Conservation (phyloP, 1,284 basidiomycete species). For the Entoloma clypeatum region DNA sequence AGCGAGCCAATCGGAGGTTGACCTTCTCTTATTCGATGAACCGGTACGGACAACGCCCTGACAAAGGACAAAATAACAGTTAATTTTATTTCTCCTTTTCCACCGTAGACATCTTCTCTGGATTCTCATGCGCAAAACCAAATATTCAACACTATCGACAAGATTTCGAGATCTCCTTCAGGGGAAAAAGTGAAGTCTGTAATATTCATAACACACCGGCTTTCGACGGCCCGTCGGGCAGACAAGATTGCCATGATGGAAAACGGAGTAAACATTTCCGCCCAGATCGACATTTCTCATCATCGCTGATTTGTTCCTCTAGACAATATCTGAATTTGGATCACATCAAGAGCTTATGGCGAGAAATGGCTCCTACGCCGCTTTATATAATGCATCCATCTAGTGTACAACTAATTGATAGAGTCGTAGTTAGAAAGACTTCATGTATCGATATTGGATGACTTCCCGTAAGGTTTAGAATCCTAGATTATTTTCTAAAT, state of each 20-base stretch:
- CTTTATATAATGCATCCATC: slow-evolving; percentile 66
- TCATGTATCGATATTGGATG: too few species aligned
- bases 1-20: slow-evolving; percentile 65
- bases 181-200: slow-evolving; percentile 65
- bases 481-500: too few species aligned
- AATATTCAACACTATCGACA: slow-evolving; percentile 70
- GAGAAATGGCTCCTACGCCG: slow-evolving; percentile 61
- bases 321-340: slow-evolving; percentile 79
- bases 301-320: slow-evolving; percentile 14
- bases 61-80: too few species aligned
- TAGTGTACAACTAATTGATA: slow-evolving; percentile 24
- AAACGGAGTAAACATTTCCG: slow-evolving; percentile 71
- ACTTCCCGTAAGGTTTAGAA: too few species aligned
- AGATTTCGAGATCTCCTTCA: slow-evolving; percentile 50
- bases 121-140: slow-evolving; percentile 78
- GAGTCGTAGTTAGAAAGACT: too few species aligned
- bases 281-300: slow-evolving; percentile 13
- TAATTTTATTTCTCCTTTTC: slow-evolving; percentile 6
- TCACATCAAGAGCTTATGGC: slow-evolving; percentile 70
- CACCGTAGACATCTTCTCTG: slow-evolving; percentile 65
- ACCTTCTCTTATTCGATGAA: slow-evolving; percentile 79
- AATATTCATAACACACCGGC: slow-evolving; percentile 80
- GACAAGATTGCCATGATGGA: slow-evolving; percentile 87
- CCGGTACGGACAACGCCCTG: slow-evolving; percentile 56
- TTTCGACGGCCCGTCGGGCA: slow-evolving; percentile 73